Evolutionary conservation across 106 monocot genomes (phyloP).

Genomic region (Apostasia ramifera): DNA sequence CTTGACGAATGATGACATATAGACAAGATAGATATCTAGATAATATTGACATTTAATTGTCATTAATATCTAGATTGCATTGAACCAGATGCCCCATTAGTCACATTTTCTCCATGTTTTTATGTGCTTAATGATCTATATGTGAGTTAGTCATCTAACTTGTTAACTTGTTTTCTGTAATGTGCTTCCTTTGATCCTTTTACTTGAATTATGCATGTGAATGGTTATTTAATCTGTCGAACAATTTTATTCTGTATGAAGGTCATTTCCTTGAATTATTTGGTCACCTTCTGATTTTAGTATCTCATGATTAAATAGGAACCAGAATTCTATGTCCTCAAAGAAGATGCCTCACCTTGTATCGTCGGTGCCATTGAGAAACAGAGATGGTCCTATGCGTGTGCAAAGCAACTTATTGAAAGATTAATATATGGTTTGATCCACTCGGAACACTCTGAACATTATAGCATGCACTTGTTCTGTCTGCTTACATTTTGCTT

Average conservation of each 20-base stretch:
- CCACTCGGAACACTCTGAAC: not conserved
- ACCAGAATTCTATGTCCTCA: conserved; percentile 65
- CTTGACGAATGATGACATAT: too few species aligned
- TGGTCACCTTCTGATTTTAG: not conserved
- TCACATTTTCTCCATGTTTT: too few species aligned
- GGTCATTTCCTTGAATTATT: not conserved
- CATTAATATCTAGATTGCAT: too few species aligned
- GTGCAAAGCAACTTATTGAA: conserved; percentile 72
- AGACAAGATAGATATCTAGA: too few species aligned
- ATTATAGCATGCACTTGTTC: not conserved
- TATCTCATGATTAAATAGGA: conserved; percentile 18
- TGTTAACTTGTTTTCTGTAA: too few species aligned
- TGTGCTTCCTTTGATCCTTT: too few species aligned
- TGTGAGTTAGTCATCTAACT: too few species aligned
- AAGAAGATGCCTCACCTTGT: conserved; percentile 61
- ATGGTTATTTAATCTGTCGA: too few species aligned
- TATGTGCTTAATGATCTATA: too few species aligned
- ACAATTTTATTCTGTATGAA: not conserved
- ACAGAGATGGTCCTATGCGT: conserved; percentile 75
- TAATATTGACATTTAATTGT: too few species aligned
- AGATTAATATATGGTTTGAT: conserved; percentile 53
- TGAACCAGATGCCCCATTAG: too few species aligned
- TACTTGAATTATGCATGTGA: too few species aligned
- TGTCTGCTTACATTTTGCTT: not conserved
- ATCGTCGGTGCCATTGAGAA: conserved; percentile 75